Percentiles rank a stretch among this genome's conserved stretches.
Evolutionary conservation across 1,284 basidiomycete species (phyloP).

Genomic region (Ganoderma resinaceum): DNA sequence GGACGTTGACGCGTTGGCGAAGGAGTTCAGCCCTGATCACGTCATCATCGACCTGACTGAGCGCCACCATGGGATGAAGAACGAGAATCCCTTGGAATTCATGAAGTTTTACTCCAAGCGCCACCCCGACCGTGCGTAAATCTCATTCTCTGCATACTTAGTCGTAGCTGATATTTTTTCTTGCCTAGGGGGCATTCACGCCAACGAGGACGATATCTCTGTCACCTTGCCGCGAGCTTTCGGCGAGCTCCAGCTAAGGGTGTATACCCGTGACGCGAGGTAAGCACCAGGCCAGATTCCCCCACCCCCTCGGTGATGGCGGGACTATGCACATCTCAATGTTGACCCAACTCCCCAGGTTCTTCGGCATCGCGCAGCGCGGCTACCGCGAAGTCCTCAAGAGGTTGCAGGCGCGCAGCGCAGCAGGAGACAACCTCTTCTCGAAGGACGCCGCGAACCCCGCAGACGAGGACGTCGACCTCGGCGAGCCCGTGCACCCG

Average conservation of each 20-base stretch:
- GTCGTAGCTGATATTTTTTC: neutral
- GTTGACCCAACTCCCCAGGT: constrained; percentile 37
- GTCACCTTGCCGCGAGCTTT: constrained; percentile 65
- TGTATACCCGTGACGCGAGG: constrained; percentile 70
- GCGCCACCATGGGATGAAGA: constrained; percentile 80
- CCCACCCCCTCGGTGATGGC: neutral
- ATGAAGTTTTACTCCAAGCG: constrained; percentile 79
- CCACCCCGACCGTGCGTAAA: constrained; percentile 57
- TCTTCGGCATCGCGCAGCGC: constrained; percentile 65
- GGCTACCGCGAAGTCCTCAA: constrained; percentile 66
- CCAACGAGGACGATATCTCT: constrained; percentile 65
- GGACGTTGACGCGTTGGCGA: neutral
- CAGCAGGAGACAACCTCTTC: neutral
- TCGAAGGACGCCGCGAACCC: constrained; percentile 5
- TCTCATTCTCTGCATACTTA: neutral
- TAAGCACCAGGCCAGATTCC: constrained; percentile 33
- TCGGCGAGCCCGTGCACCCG: constrained; percentile 17
- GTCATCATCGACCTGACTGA: constrained; percentile 67
- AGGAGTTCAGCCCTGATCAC: constrained; percentile 51
- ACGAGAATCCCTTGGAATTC: constrained; percentile 69
- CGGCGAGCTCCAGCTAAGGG: constrained; percentile 66
- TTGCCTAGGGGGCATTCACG: constrained; percentile 48
- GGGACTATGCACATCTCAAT: neutral
- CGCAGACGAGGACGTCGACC: constrained; percentile 6
- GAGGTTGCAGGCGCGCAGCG: constrained; percentile 14